Evolutionary conservation across 83 land plant genomes (phyloP).

Genomic region (Picea engelmannii): DNA sequence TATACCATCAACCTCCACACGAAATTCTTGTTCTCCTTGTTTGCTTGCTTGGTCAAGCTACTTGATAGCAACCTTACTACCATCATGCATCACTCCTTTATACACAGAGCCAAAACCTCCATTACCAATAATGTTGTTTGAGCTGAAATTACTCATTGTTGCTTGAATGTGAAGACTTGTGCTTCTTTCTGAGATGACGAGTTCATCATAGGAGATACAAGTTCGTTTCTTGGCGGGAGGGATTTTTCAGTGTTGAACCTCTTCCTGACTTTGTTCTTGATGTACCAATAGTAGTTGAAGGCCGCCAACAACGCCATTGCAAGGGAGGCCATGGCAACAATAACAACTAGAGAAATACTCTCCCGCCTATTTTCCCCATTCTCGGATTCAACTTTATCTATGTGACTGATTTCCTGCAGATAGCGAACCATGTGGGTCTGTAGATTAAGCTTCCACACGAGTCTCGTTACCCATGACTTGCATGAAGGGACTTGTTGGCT

Average conservation of each 20-base stretch:
- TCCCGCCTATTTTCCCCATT: conserved; percentile 27
- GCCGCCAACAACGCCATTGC: conserved; percentile 54
- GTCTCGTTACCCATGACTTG: neutral
- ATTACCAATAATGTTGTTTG: conserved; percentile 67
- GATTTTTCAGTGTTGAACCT: too few species aligned
- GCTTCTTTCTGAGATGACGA: conserved; percentile 38
- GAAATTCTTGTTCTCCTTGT: conserved; percentile 86
- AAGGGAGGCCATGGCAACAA: conserved; percentile 56
- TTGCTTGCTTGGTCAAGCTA: conserved; percentile 73
- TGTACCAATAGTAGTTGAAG: conserved; percentile 13
- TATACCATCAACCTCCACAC: conserved; percentile 51
- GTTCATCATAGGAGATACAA: too few species aligned
- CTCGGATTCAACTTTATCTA: neutral
- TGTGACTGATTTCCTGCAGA: conserved; percentile 6
- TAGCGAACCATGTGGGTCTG: neutral
- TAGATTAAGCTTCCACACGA: neutral
- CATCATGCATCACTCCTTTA: conserved; percentile 61
- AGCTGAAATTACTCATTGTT: conserved; percentile 66
- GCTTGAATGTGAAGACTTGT: conserved; percentile 69
- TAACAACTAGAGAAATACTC: conserved; percentile 33
- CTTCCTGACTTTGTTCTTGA: too few species aligned
- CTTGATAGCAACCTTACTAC: conserved; percentile 71
- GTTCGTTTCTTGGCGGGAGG: too few species aligned
- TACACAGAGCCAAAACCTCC: conserved; percentile 68
- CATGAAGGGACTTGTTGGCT: neutral